phyloP scores from a whole-genome alignment of 192 early-diverging fungal genomes.

The Gonapodya sp. region DNA sequence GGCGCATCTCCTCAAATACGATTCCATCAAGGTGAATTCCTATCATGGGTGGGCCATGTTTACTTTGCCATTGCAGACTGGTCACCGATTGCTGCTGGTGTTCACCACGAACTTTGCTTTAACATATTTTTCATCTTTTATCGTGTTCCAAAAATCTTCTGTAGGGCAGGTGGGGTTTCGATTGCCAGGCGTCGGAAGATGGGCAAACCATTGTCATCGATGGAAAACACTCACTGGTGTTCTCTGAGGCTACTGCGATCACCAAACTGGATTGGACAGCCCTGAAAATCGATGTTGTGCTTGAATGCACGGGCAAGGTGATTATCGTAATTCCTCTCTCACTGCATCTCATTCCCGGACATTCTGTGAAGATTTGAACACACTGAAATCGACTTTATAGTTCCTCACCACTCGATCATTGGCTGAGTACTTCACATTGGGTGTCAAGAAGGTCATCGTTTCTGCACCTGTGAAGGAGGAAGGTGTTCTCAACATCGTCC shows the following conservation, averaged over 20 bases:
- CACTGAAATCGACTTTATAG: too few species aligned
- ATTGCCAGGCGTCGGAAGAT: neutral
- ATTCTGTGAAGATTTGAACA: too few species aligned
- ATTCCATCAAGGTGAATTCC: neutral
- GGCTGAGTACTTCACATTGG: neutral
- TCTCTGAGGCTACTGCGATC: neutral
- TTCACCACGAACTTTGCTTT: too few species aligned
- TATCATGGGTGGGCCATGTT: too few species aligned
- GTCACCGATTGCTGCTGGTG: too few species aligned
- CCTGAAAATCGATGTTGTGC: neutral
- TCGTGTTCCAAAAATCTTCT: neutral
- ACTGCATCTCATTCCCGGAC: too few species aligned
- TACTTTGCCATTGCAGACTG: too few species aligned
- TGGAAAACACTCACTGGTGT: neutral
- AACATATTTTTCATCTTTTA: neutral
- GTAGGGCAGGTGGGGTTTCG: neutral
- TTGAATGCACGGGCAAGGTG: constrained; percentile 1
- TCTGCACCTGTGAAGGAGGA: constrained; percentile 14
- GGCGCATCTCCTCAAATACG: neutral
- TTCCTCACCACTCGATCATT: too few species aligned
- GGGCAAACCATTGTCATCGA: neutral
- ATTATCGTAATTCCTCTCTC: neutral
- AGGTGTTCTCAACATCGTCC: neutral
- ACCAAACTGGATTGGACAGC: neutral
- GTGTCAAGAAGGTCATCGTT: constrained; percentile 15